phyloP scores from a whole-genome alignment of 352 stramenopile genomes.

The Elongisporangium undulatum region DNA sequence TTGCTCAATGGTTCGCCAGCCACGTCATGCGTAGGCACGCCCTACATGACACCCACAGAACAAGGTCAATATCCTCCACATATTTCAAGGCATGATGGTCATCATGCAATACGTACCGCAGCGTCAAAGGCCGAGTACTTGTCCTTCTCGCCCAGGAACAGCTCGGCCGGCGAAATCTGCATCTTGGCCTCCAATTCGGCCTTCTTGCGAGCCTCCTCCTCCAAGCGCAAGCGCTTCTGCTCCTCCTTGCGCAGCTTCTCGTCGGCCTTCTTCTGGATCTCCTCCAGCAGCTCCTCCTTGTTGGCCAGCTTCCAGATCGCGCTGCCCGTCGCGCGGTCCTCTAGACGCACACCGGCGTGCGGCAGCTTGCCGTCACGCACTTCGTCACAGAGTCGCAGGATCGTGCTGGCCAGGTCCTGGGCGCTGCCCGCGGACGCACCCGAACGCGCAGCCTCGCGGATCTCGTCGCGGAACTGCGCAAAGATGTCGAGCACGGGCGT shows the following conservation, averaged over 20 bases:
- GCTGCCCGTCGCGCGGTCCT: constrained; percentile 63
- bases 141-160: constrained; percentile 89
- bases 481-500: constrained; percentile 89
- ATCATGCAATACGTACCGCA: constrained; percentile 1
- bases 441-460: constrained; percentile 65
- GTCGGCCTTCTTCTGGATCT: constrained; percentile 69
- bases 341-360: constrained; percentile 83
- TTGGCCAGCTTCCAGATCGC: constrained; percentile 92
- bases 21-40: constrained; percentile 93
- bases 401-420: constrained; percentile 55
- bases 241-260: constrained; percentile 82
- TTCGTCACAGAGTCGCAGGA: constrained; percentile 84
- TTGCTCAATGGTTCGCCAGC: constrained; percentile 94
- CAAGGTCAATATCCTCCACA: constrained; percentile 1
- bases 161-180: constrained; percentile 89
- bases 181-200: constrained; percentile 81
- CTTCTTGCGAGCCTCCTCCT: constrained; percentile 73
- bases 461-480: constrained; percentile 82
- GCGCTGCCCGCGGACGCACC: constrained; percentile 29
- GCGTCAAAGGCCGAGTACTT: constrained; percentile 91
- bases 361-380: constrained; percentile 89
- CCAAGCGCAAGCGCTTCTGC: constrained; percentile 65
- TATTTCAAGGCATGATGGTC: constrained; percentile 4
- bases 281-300: constrained; percentile 79
- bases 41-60: constrained; percentile 39